Conservation (phyloP, 2,329 filamentous ascomycete genomes). For the Diplocarpon mali region DNA sequence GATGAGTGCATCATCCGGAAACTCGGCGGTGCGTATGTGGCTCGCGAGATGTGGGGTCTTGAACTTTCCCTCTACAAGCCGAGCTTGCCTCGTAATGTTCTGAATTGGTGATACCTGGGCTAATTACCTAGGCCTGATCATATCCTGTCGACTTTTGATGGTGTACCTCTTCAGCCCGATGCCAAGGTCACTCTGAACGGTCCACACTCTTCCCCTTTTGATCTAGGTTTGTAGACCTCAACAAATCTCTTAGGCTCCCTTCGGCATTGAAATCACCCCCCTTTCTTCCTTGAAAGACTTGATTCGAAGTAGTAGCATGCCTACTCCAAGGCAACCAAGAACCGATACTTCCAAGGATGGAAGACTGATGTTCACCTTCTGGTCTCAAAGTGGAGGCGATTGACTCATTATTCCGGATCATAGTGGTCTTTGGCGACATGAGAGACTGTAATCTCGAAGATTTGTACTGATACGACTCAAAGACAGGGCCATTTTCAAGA, state of each 20-base stretch:
- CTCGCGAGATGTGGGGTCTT: too few species aligned
- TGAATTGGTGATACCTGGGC: too few species aligned
- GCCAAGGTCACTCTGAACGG: conserved; percentile 11
- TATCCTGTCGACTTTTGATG: too few species aligned
- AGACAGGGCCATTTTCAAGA: conserved; percentile 14
- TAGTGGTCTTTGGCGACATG: conserved; percentile 16
- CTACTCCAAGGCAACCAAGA: conserved; percentile 26
- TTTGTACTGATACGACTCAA: conserved; percentile 8
- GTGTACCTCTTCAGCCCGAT: not conserved
- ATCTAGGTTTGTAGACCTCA: conserved; percentile 31
- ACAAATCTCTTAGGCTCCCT: conserved; percentile 42
- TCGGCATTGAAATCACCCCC: conserved; percentile 38
- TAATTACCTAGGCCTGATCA: too few species aligned
- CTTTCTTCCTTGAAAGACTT: conserved; percentile 16
- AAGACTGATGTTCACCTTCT: conserved; percentile 12
- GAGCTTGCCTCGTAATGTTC: too few species aligned
- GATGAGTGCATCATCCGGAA: too few species aligned
- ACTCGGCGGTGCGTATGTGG: too few species aligned
- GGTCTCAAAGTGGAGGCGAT: conserved; percentile 18
- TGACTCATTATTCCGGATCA: conserved; percentile 23
- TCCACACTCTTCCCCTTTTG: conserved; percentile 25
- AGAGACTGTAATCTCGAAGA: conserved; percentile 14
- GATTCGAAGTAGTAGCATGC: conserved; percentile 7
- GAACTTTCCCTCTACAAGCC: too few species aligned
- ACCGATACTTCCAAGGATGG: conserved; percentile 21